Evolutionary conservation across 768 basidiomycete genomes (phyloP).

Genomic region (Obba rivulosa): DNA sequence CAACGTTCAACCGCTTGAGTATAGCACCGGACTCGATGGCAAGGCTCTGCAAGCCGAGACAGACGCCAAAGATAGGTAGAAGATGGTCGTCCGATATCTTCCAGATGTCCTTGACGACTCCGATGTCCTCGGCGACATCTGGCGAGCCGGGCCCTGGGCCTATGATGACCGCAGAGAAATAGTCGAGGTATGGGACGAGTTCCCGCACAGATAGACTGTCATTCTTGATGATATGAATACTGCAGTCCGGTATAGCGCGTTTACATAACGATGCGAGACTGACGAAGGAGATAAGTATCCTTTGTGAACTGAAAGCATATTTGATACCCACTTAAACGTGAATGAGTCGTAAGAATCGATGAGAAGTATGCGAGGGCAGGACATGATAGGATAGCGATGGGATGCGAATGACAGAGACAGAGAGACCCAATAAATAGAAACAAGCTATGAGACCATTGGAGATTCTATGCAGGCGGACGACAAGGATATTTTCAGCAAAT

Average conservation of each 20-base stretch:
- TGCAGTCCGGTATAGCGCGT: conserved; percentile 52
- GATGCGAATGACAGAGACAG: too few species aligned
- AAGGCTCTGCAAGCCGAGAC: conserved; percentile 77
- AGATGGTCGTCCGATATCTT: conserved; percentile 43
- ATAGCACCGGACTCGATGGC: conserved; percentile 57
- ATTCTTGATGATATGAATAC: conserved; percentile 70
- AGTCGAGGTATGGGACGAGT: conserved; percentile 47
- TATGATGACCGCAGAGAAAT: conserved; percentile 66
- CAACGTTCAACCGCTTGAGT: conserved; percentile 53
- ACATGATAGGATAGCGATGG: not conserved
- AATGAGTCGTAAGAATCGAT: conserved; percentile 87
- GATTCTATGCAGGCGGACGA: too few species aligned
- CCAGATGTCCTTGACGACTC: conserved; percentile 70
- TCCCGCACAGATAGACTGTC: conserved; percentile 48
- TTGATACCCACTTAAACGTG: conserved; percentile 68
- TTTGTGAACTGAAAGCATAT: not conserved
- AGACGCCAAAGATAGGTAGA: conserved; percentile 78
- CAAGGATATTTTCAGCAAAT: too few species aligned
- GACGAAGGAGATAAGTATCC: not conserved
- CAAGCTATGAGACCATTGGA: not conserved
- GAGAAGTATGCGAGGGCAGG: conserved; percentile 52
- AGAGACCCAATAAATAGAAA: not conserved
- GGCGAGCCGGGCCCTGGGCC: conserved; percentile 84
- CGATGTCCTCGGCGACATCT: conserved; percentile 53
- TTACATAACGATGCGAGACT: conserved; percentile 74